Conservation (phyloP, 768 basidiomycete genomes). For the Termitomyces sp. region DNA sequence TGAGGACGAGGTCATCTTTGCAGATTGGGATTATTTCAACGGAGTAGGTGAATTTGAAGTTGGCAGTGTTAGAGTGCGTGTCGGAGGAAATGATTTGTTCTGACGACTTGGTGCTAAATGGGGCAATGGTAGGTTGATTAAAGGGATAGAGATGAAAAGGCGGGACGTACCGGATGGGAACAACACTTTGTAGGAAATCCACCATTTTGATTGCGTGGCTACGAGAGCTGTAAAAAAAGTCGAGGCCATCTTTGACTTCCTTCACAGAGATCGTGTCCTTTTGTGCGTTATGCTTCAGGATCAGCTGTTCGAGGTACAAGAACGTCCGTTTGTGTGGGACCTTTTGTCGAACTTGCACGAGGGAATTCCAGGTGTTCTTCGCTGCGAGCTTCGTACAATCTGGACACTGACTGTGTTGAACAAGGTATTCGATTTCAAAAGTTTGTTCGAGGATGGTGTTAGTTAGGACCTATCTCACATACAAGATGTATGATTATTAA, state of each 20-base stretch:
- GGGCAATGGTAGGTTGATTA: neutral
- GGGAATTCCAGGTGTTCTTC: slow-evolving; percentile 98
- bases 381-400: slow-evolving; percentile 92
- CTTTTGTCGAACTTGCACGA: slow-evolving; percentile 98
- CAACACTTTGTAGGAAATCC: slow-evolving; percentile 84
- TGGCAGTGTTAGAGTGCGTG: slow-evolving; percentile 87
- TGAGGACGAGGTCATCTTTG: slow-evolving; percentile 94
- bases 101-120: slow-evolving; percentile 75
- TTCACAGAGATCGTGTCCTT: slow-evolving; percentile 92
- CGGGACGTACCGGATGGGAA: slow-evolving; percentile 69
- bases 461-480: slow-evolving; percentile 65
- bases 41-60: slow-evolving; percentile 96
- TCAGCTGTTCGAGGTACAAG: slow-evolving; percentile 94
- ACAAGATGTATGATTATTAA: neutral
- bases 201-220: slow-evolving; percentile 96
- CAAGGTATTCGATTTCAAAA: slow-evolving; percentile 93
- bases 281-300: slow-evolving; percentile 93
- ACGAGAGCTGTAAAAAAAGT: slow-evolving; percentile 92
- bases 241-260: slow-evolving; percentile 90
- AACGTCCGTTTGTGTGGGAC: slow-evolving; percentile 98
- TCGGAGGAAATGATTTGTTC: slow-evolving; percentile 94
- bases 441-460: slow-evolving; percentile 96
- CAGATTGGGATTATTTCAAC: slow-evolving; percentile 96
- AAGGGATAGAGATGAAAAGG: neutral
- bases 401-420: slow-evolving; percentile 92